Base-by-base conservation (phyloP, 148 eudicot genomes). In the Cornus controversa region DNA sequence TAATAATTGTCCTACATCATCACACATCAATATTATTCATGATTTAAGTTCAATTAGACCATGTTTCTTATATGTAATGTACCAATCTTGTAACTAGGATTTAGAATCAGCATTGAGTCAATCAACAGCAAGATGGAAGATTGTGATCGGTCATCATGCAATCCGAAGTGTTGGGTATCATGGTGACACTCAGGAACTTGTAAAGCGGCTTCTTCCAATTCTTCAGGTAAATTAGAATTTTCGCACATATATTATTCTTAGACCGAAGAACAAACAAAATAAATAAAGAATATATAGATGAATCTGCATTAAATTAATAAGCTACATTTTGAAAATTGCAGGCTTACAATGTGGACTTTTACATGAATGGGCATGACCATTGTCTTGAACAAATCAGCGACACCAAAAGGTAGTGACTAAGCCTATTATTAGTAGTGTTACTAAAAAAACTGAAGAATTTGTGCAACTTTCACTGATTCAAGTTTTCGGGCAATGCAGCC, bases 111-210 rank as follows among this genome's bases (percentile, higher is more conserved):
- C 62, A 4, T 11, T 79, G 23, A 72, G 69, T 23, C 13, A 72
- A 53, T 79, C 81, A 53, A 71, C 20, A 5, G 72, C 76, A 0
- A 72, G 26, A 34, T 79, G 81, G 81, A 79, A 79, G 47, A 64
- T 72, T 6, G 81, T 79, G 0, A 72, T 79, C 2, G 81, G 81
- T 1, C 81, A 79, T 28, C 81, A 79, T 20, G 26, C 76, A 10
- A 66, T 79, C 7, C 65, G 42, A 73, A 79, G 81, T 23, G 28
- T 69, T 14, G 76, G 76, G 0, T 31, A 64, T 29, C 81, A 79
- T 72, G 81, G 81, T 26, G 64, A 71, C 71, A 79, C 81, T 27
- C 22, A n/a, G 25, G 81, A 79, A 29, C 81, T 79, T 16, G 71
- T 79, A 0, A n/a, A 34, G 2, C 64, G 37, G 15, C 81, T 79